phyloP scores from a whole-genome alignment of 2,329 filamentous ascomycete species.

The Ilyonectria robusta region DNA sequence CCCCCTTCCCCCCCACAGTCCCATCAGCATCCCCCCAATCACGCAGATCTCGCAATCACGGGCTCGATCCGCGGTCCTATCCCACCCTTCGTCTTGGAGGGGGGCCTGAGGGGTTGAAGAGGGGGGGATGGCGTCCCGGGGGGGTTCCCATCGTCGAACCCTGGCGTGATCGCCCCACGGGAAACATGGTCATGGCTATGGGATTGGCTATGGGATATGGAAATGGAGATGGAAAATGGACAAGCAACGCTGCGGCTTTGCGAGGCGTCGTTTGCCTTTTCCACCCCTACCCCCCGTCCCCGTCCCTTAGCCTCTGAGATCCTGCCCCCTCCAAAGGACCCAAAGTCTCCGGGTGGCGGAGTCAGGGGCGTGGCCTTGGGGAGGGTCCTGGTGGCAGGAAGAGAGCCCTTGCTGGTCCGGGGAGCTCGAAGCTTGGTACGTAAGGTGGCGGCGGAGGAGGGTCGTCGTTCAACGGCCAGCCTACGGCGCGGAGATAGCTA shows the following conservation, averaged over 20 bases:
- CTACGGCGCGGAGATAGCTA: too few species aligned
- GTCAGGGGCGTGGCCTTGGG: too few species aligned
- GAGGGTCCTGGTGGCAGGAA: slow-evolving; percentile 8
- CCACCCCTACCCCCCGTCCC: not conserved
- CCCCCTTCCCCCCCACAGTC: slow-evolving; percentile 19
- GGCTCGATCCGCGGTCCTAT: slow-evolving; percentile 28
- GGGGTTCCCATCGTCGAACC: too few species aligned
- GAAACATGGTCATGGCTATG: slow-evolving; percentile 26
- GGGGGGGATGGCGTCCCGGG: not conserved
- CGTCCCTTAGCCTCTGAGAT: slow-evolving; percentile 23
- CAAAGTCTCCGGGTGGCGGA: too few species aligned
- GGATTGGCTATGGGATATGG: too few species aligned
- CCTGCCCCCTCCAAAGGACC: too few species aligned
- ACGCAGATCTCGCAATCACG: slow-evolving; percentile 36
- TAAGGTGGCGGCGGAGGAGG: too few species aligned
- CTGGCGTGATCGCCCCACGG: slow-evolving; percentile 30
- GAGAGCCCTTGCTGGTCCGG: too few species aligned
- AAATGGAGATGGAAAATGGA: not conserved
- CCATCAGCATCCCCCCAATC: slow-evolving; percentile 29
- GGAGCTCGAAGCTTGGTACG: too few species aligned
- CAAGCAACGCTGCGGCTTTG: not conserved
- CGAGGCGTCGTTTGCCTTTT: not conserved
- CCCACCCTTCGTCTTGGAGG: not conserved
- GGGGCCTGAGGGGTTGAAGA: not conserved
- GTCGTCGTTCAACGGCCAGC: too few species aligned